Conservation (phyloP, 2,329 filamentous ascomycete species). For the Chalara sp. region DNA sequence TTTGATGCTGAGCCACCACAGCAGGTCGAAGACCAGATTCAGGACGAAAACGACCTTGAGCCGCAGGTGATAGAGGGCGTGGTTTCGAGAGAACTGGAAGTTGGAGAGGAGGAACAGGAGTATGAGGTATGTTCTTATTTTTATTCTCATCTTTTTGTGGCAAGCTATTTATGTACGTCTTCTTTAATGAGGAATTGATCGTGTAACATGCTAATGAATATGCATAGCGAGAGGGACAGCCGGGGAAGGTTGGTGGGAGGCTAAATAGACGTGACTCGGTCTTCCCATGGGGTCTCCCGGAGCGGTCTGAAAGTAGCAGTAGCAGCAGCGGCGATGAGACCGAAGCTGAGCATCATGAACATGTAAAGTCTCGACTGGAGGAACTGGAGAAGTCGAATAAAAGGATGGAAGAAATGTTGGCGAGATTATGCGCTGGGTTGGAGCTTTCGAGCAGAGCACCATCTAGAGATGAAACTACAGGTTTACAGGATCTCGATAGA, state of each 20-base stretch:
- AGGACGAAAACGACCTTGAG: slow-evolving; percentile 11
- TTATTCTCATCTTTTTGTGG: neutral
- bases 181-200: neutral
- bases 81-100: slow-evolving; percentile 14
- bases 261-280: neutral
- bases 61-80: slow-evolving; percentile 13
- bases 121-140: neutral
- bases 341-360: slow-evolving; percentile 14
- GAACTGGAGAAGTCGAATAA: slow-evolving; percentile 17
- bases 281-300: neutral
- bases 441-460: slow-evolving; percentile 2
- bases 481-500: too few relatives aligned
- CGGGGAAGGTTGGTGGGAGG: neutral
- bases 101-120: slow-evolving; percentile 1
- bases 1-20: slow-evolving; percentile 25
- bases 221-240: slow-evolving; percentile 1
- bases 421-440: slow-evolving; percentile 16
- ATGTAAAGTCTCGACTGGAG: slow-evolving; percentile 16
- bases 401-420: slow-evolving; percentile 23
- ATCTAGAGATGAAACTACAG: neutral
- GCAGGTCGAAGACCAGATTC: slow-evolving; percentile 18
- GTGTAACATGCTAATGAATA: neutral
- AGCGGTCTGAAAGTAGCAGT: neutral
- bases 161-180: neutral
- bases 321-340: slow-evolving; percentile 9